Base-by-base conservation (phyloP, 257 asterid species). In the Rehmannia glutinosa region DNA sequence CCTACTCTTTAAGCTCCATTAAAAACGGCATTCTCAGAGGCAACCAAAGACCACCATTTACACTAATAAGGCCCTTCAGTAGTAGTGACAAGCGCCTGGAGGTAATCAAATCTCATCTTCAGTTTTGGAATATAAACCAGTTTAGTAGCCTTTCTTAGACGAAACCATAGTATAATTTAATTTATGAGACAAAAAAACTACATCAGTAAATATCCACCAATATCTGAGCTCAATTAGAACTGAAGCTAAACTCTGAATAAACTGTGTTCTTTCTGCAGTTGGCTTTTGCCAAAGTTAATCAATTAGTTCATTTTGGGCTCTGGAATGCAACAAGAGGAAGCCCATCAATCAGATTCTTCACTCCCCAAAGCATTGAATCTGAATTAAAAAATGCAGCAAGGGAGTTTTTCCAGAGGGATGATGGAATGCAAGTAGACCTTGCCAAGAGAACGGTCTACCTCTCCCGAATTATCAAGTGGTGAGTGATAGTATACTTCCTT, bases 301-400 rank as follows among this genome's bases (percentile, higher is more conserved):
- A 64, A 11, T 75, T 88, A 17, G 80, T 89, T 52, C 99, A 94
- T 79, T 94, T 94, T 47, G 99, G 86, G 51, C 72, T 84, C 2
- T 90, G 96, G 84, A 82, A 87, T 62, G 96, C 91, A 23, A 75
- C 99, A 5, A 82, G 81, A 80, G 94, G 96, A 68, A 82, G 99
- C 81, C 97, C 97, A 0, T 81, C 85, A 1, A 87, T 85, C 47
- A 85, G 82, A 69, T 85, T 90, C 63, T 88, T 90, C 75, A 82
- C 78, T 25, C 71, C 90, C 5, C 77, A 80, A 50, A 73, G 83
- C 9, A 60, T 91, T 30, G 95, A 83, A 52, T 91, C 97, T 4
- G 88, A 94, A 60, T 63, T 94, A 60, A 87, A 76, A 70, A 63
- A 71, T 41, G 97, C 95, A 1, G 83, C 96, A 21, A 82, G 87